These are phyloP conservation scores for Antrodiella citrinella DNA, from an alignment of 768 basidiomycete species.

Conservation along the genomic window DNA sequence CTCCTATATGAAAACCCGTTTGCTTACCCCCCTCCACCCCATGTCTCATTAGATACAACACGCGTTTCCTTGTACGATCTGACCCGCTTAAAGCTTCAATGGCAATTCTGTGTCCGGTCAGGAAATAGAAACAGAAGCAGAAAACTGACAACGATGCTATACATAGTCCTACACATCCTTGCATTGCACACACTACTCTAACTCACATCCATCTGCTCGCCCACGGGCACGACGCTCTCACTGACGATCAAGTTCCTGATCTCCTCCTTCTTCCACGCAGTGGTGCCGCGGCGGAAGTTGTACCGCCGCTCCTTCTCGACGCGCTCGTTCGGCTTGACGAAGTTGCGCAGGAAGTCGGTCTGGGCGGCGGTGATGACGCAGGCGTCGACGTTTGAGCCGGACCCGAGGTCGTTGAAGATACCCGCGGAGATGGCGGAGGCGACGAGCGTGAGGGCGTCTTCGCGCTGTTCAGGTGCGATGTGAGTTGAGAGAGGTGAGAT, in stretches of 20 bases:
- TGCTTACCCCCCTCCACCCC: neutral
- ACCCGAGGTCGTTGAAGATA: constrained; percentile 99
- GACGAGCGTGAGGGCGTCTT: constrained; percentile 76
- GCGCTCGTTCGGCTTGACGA: constrained; percentile 84
- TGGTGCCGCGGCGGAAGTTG: constrained; percentile 77
- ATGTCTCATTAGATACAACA: neutral
- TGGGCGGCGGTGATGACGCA: constrained; percentile 83
- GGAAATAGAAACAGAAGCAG: no score
- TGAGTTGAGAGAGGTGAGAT: neutral
- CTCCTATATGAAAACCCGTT: neutral
- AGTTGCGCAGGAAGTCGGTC: constrained; percentile 92
- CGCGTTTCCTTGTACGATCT: neutral
- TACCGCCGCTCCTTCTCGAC: constrained; percentile 65
- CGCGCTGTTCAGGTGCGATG: no score
- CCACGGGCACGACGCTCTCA: constrained; percentile 50
- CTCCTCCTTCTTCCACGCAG: constrained; percentile 79
- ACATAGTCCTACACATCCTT: constrained; percentile 6
- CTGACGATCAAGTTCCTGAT: constrained; percentile 63
- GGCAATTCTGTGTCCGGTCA: no score
- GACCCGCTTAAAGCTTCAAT: neutral
- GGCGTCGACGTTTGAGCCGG: constrained; percentile 97
- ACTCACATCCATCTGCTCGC: constrained; percentile 79
- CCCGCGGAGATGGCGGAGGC: constrained; percentile 85
- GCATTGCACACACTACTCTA: constrained; percentile 25
- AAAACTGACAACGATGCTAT: neutral